phyloP scores from a whole-genome alignment of 2,329 filamentous ascomycete genomes.

The Myriangium duriaei region DNA sequence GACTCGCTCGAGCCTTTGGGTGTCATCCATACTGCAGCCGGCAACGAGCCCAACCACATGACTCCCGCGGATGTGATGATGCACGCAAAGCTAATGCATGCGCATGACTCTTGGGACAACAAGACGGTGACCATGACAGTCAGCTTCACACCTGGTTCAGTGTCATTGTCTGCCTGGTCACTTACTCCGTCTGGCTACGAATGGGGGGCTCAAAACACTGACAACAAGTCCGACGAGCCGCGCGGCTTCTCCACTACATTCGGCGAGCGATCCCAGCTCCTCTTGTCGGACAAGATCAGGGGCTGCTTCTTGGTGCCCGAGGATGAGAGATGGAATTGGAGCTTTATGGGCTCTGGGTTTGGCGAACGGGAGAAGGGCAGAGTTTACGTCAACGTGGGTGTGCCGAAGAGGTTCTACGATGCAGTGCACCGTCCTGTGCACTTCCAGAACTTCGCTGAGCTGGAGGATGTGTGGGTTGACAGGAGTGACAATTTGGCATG shows the following conservation, averaged over 20 bases:
- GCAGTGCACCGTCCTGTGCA: conserved; percentile 85
- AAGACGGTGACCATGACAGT: conserved; percentile 92
- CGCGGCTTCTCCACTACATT: conserved; percentile 70
- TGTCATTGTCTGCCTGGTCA: conserved; percentile 86
- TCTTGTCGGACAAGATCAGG: conserved; percentile 84
- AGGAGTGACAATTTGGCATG: conserved; percentile 84
- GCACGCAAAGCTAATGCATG: conserved; percentile 78
- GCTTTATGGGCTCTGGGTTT: conserved; percentile 89
- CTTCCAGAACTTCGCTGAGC: conserved; percentile 93
- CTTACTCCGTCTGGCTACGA: conserved; percentile 87
- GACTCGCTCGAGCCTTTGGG: conserved; percentile 79
- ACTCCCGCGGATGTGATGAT: conserved; percentile 87
- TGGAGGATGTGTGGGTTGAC: conserved; percentile 96
- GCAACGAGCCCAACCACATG: conserved; percentile 95
- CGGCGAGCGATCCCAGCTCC: conserved; percentile 88
- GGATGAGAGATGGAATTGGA: conserved; percentile 89
- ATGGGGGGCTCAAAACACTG: conserved; percentile 94
- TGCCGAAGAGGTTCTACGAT: conserved; percentile 76
- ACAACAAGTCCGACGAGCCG: conserved; percentile 82
- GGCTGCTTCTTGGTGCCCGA: conserved; percentile 96
- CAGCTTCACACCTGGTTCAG: conserved; percentile 90
- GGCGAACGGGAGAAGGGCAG: conserved; percentile 70
- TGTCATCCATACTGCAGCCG: conserved; percentile 88
- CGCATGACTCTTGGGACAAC: conserved; percentile 69
- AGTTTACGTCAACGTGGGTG: conserved; percentile 87